phyloP scores from a whole-genome alignment of 768 basidiomycete species.

The Mycena floridula region DNA sequence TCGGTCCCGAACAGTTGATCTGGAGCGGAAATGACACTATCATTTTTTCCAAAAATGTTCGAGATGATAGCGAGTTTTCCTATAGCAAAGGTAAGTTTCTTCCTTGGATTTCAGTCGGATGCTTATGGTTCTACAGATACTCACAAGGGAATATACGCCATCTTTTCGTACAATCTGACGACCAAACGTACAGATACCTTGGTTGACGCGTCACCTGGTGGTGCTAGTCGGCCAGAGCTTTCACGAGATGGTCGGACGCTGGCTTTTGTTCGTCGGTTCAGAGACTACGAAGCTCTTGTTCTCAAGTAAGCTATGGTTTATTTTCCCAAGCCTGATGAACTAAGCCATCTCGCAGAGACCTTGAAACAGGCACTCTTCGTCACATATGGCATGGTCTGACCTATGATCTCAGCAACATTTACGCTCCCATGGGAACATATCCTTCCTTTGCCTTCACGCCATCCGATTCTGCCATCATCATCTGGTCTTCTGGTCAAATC shows the following conservation, averaged over 20 bases:
- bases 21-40: constrained; percentile 56
- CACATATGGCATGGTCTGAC: constrained; percentile 65
- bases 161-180: constrained; percentile 60
- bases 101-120: neutral
- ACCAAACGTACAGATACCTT: constrained; percentile 44
- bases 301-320: constrained; percentile 50
- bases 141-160: constrained; percentile 65
- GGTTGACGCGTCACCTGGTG: constrained; percentile 55
- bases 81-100: constrained; percentile 59
- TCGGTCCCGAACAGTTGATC: constrained; percentile 67
- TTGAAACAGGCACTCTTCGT: constrained; percentile 57
- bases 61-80: constrained; percentile 41
- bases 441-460: constrained; percentile 70
- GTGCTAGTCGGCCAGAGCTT: constrained; percentile 58
- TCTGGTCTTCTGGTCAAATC: constrained; percentile 73
- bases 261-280: constrained; percentile 67
- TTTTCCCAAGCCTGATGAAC: neutral
- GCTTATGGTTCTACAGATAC: constrained; percentile 40
- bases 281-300: constrained; percentile 68
- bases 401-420: constrained; percentile 58
- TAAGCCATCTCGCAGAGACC: constrained; percentile 39
- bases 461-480: constrained; percentile 50
- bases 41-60: constrained; percentile 62
- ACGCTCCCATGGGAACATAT: constrained; percentile 77
- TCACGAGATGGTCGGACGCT: constrained; percentile 64